Evolutionary conservation across 2,329 filamentous ascomycete species (phyloP).

Genomic region (Acrocalymma vagum): DNA sequence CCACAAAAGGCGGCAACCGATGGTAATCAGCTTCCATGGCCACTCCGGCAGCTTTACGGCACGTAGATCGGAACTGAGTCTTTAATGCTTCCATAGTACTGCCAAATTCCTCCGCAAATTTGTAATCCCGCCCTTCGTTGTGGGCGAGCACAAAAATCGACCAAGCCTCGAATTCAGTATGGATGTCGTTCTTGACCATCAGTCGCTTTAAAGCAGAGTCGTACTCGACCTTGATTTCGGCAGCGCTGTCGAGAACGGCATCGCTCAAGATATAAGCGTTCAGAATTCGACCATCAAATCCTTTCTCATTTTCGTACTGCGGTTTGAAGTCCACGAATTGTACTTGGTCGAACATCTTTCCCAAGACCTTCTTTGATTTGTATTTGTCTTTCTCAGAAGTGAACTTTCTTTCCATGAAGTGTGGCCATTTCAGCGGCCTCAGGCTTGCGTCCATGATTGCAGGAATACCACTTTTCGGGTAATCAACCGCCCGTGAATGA

Average conservation of each 20-base stretch:
- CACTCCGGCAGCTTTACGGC: slow-evolving; percentile 69
- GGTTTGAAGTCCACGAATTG: slow-evolving; percentile 74
- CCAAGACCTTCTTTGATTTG: slow-evolving; percentile 75
- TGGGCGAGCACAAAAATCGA: slow-evolving; percentile 83
- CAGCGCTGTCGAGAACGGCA: slow-evolving; percentile 65
- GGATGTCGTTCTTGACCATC: slow-evolving; percentile 84
- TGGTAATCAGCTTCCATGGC: slow-evolving; percentile 42
- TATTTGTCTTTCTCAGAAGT: slow-evolving; percentile 63
- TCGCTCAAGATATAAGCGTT: slow-evolving; percentile 65
- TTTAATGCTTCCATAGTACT: slow-evolving; percentile 72
- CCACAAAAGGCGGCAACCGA: slow-evolving; percentile 74
- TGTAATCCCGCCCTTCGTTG: slow-evolving; percentile 81
- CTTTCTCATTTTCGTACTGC: slow-evolving; percentile 70
- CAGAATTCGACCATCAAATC: slow-evolving; percentile 83
- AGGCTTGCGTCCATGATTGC: slow-evolving; percentile 72
- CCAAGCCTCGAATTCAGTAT: slow-evolving; percentile 92
- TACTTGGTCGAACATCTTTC: slow-evolving; percentile 83
- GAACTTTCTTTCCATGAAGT: slow-evolving; percentile 82
- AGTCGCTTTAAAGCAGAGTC: slow-evolving; percentile 79
- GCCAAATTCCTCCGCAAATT: slow-evolving; percentile 84
- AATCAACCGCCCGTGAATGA: slow-evolving; percentile 94
- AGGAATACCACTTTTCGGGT: slow-evolving; percentile 85
- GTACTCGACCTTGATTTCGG: slow-evolving; percentile 76
- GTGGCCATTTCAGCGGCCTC: slow-evolving; percentile 74
- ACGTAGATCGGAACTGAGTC: slow-evolving; percentile 72